Percentiles rank a stretch among this genome's conserved stretches.
phyloP scores from a whole-genome alignment of 305 asterid genomes.

The Fraxinus sp. region DNA sequence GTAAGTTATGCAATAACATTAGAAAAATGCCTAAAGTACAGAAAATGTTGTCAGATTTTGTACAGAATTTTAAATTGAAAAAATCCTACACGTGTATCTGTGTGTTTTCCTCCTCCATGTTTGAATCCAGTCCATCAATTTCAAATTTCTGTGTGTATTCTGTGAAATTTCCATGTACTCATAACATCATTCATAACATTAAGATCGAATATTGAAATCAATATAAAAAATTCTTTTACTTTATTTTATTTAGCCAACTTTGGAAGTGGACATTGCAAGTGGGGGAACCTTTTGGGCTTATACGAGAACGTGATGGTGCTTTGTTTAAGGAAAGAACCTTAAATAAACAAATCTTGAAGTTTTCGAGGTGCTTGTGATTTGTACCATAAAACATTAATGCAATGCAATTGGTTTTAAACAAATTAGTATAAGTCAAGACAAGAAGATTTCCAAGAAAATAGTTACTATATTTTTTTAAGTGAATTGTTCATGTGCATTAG shows the following conservation, averaged over 20 bases:
- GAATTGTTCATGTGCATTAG: constrained; percentile 22
- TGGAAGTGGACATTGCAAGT: not conserved
- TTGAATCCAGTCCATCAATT: no score
- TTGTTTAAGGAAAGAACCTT: constrained; percentile 28
- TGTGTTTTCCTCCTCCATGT: no score
- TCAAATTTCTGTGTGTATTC: no score
- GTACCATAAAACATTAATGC: constrained; percentile 31
- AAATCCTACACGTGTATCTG: no score
- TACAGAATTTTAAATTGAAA: no score
- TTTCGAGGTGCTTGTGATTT: constrained; percentile 36
- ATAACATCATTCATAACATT: not conserved
- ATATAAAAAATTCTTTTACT: not conserved
- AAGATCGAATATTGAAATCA: not conserved
- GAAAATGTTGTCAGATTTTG: no score
- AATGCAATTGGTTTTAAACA: constrained; percentile 30
- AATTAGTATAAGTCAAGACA: constrained; percentile 35
- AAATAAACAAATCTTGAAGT: constrained; percentile 28
- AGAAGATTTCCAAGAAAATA: constrained; percentile 29
- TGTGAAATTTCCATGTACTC: no score
- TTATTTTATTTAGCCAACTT: not conserved
- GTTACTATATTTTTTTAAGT: constrained; percentile 13
- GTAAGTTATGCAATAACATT: not conserved
- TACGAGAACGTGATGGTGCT: constrained; percentile 18
- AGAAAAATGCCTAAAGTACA: no score
- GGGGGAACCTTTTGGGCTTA: not conserved